A percentile compares a stretch with the other conserved stretches of the same genome.
phyloP scores from a whole-genome alignment of 1,284 basidiomycete genomes.

The Microbotryomycetes sp. region DNA sequence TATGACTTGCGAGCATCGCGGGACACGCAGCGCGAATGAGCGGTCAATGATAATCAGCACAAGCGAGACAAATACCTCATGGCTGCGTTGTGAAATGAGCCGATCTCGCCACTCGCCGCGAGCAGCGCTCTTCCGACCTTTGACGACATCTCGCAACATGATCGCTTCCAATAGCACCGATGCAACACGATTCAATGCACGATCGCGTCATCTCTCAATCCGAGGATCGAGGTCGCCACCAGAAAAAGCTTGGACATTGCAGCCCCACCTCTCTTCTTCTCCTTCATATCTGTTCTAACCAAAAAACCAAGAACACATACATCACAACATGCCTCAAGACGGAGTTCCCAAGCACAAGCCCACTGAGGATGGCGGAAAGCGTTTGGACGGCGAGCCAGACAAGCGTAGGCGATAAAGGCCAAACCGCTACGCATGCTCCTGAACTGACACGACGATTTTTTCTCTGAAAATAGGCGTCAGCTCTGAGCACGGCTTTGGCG shows the following conservation, averaged over 20 bases:
- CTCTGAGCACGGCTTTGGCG: constrained; percentile 41
- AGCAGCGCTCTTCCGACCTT: too few relatives aligned
- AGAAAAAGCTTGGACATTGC: too few relatives aligned
- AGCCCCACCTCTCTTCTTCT: not conserved
- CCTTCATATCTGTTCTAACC: not conserved
- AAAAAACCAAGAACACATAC: not conserved
- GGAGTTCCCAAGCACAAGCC: not conserved
- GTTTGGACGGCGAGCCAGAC: not conserved
- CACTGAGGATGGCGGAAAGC: not conserved
- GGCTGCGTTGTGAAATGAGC: too few relatives aligned
- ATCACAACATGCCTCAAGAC: not conserved
- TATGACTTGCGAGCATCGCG: too few relatives aligned
- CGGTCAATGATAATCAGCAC: too few relatives aligned
- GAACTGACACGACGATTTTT: too few relatives aligned
- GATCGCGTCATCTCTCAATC: constrained; percentile 4
- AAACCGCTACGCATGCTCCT: too few relatives aligned
- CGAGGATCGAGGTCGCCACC: constrained; percentile 10
- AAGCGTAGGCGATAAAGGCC: too few relatives aligned
- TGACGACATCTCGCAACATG: not conserved
- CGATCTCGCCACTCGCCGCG: too few relatives aligned
- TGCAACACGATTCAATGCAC: not conserved
- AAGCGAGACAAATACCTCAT: too few relatives aligned
- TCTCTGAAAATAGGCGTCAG: constrained; percentile 42
- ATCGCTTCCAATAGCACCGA: too few relatives aligned
- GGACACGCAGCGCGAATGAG: too few relatives aligned